Conservation (phyloP, 169 alveolate genomes). For the Eimeria necatrix region DNA sequence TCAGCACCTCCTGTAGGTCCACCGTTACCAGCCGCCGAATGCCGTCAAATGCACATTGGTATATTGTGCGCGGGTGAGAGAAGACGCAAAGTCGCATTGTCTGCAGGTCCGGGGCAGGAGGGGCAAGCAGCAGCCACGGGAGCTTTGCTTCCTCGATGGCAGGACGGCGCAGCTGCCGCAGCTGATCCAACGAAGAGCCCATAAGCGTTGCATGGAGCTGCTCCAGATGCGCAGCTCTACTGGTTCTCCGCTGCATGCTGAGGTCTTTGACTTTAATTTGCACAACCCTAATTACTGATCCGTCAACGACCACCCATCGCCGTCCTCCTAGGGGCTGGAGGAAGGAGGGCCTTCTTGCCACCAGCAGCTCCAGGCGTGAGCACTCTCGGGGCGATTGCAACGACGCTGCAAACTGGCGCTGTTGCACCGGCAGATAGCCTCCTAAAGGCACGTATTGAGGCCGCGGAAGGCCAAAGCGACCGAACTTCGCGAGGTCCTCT, state of each 20-base stretch:
- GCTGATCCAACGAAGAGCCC: slow-evolving; percentile 50
- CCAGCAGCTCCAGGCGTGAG: slow-evolving; percentile 52
- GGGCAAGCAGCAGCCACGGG: slow-evolving; percentile 4
- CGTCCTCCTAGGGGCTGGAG: slow-evolving; percentile 80
- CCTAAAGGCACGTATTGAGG: slow-evolving; percentile 60
- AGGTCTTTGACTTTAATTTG: slow-evolving; percentile 42
- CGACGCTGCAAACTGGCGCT: slow-evolving; percentile 55
- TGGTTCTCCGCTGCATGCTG: neutral
- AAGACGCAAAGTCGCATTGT: slow-evolving; percentile 25
- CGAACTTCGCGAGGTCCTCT: slow-evolving; percentile 9
- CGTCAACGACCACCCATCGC: slow-evolving; percentile 74
- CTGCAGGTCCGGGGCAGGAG: slow-evolving; percentile 28
- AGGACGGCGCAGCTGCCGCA: slow-evolving; percentile 38
- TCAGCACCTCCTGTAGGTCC: slow-evolving; percentile 69
- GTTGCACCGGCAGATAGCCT: slow-evolving; percentile 67
- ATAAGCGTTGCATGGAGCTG: slow-evolving; percentile 10
- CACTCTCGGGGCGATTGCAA: slow-evolving; percentile 44
- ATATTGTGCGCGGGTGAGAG: slow-evolving; percentile 59
- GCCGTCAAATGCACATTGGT: slow-evolving; percentile 79
- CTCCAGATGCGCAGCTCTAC: neutral
- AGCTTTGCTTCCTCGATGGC: neutral
- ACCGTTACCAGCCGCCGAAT: slow-evolving; percentile 76
- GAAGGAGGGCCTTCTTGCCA: slow-evolving; percentile 70
- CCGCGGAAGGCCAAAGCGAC: slow-evolving; percentile 52
- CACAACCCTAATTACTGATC: slow-evolving; percentile 73